Base-by-base conservation (phyloP, 2,329 filamentous ascomycete species). In the Pyrenochaeta sp. region DNA sequence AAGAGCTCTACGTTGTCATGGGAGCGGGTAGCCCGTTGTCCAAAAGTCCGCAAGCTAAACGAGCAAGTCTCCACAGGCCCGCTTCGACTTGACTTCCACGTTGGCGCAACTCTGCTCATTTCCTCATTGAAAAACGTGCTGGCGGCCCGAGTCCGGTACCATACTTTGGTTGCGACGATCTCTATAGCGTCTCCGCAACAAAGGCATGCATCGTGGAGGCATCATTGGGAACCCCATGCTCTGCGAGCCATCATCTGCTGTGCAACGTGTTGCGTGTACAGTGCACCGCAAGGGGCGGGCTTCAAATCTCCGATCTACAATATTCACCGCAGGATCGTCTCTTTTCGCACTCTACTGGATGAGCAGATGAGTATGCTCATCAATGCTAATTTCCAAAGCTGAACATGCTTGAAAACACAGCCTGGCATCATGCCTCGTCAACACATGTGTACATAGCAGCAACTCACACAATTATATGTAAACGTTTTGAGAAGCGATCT, bases 261-360 rank as follows among this genome's bases (percentile, higher is more conserved):
- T 35, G 23, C 31, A 15, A 35, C 30, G 21, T 19, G 17, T 20
- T 19, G 29, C 41, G 8, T 40, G 10, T 35, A 45, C 42, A 35
- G 30, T 20, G 19, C 29, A 23, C 23, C 13, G 35, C 30, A 40
- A 45, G 35, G 35, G 30, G 27, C 29, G 22, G 39, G 22, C 35
- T 35, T 39, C 19, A 29, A 35, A 20, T 30, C 40, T 35, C 31
- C 13, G 31, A 3, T 6, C 8, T 32, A n/a, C n/a, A n/a, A n/a
- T n/a, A n/a, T n/a, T n/a, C n/a, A n/a, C n/a, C n/a, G n/a, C n/a
- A n/a, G n/a, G n/a, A n/a, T n/a, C n/a, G n/a, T n/a, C n/a, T n/a
- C n/a, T n/a, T n/a, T n/a, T n/a, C n/a, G n/a, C n/a, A n/a, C n/a
- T n/a, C n/a, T n/a, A n/a, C n/a, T n/a, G n/a, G n/a, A n/a, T n/a